These are phyloP conservation scores for Penicillium vulpinum DNA, from an alignment of 2,329 filamentous ascomycete genomes.

Conservation along the genomic window DNA sequence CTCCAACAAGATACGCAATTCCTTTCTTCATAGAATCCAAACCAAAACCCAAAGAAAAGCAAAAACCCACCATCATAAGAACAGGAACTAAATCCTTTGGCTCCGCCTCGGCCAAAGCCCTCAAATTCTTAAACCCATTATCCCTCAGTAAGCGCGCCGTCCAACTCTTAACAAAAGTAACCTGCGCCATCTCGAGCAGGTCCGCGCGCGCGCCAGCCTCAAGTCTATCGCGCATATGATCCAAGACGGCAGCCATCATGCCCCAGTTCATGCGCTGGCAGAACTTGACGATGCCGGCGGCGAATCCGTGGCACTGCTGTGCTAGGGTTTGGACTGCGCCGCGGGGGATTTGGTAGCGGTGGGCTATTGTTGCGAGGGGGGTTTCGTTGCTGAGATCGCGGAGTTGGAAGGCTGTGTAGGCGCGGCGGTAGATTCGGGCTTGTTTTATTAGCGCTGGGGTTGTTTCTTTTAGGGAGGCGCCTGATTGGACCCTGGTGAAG, in stretches of 20 bases:
- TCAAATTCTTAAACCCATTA: constrained; percentile 69
- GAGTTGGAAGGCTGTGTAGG: constrained; percentile 75
- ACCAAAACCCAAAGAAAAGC: neutral
- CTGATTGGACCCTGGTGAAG: constrained; percentile 62
- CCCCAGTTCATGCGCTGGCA: constrained; percentile 77
- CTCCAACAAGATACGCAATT: neutral
- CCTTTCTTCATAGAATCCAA: no score
- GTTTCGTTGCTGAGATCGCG: constrained; percentile 76
- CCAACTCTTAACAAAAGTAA: constrained; percentile 74
- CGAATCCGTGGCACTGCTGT: constrained; percentile 75
- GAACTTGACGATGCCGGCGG: constrained; percentile 76
- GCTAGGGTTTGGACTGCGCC: constrained; percentile 71
- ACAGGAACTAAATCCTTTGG: constrained; percentile 67
- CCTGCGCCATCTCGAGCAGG: constrained; percentile 67
- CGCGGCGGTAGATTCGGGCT: constrained; percentile 67
- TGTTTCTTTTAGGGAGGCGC: constrained; percentile 59
- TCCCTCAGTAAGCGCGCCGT: constrained; percentile 75
- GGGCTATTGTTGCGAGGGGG: constrained; percentile 67
- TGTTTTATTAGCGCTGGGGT: constrained; percentile 61
- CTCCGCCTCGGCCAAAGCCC: constrained; percentile 67
- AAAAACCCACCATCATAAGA: constrained; percentile 62
- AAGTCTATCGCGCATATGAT: constrained; percentile 73
- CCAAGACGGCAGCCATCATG: constrained; percentile 68
- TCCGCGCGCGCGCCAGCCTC: constrained; percentile 71
- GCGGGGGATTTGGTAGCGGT: constrained; percentile 69